Evolutionary conservation across 2,329 filamentous ascomycete genomes (phyloP), one percentile per base, ranked within the genome.

Genomic region (Trichoderma citrinoviride): DNA sequence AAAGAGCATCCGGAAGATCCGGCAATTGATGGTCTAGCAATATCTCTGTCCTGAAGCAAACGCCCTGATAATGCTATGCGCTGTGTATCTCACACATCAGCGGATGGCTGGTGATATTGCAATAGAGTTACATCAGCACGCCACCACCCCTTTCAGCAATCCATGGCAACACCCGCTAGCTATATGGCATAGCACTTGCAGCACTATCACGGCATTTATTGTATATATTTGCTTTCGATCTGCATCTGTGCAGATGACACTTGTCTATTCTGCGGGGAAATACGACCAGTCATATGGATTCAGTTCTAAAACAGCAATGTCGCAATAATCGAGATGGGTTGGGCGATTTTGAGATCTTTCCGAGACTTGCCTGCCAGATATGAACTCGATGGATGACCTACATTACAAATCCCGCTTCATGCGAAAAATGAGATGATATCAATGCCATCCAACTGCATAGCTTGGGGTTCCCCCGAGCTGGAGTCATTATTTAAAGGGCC

Each of bases 81-180:
- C 15, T 27, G 14, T 17, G 27, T 43, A 8, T 40, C n/a, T 33
- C n/a, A n/a, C 25, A 4, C 23, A n/a, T 23, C 14, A 25, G 25
- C 33, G 43, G 14, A 29, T 64, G 15, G 14, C 33, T 23, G 19
- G 15, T 14, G 44, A 57, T 57, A 64, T 55, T 55, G 52, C 53
- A 55, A 64, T 64, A 52, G 33, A 40, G n/a, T 44, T 50, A 44
- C 61, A 64, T 57, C 44, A 64, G 40, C 43, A 50, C 61, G 61
- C 27, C 61, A 64, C 52, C 61, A 50, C 52, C 53, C 61, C 43
- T 25, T 43, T 41, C 10, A 21, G 41, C 15, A 37, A 29, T 33
- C 47, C 46, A 23, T n/a, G 25, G 19, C 49, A 14, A 43, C 21
- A 53, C 2, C 14, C 4, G 23, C 19, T 19, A 52, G 23, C 25